phyloP scores from a whole-genome alignment of 2,329 filamentous ascomycete species.

The Fusarium subtropicale region DNA sequence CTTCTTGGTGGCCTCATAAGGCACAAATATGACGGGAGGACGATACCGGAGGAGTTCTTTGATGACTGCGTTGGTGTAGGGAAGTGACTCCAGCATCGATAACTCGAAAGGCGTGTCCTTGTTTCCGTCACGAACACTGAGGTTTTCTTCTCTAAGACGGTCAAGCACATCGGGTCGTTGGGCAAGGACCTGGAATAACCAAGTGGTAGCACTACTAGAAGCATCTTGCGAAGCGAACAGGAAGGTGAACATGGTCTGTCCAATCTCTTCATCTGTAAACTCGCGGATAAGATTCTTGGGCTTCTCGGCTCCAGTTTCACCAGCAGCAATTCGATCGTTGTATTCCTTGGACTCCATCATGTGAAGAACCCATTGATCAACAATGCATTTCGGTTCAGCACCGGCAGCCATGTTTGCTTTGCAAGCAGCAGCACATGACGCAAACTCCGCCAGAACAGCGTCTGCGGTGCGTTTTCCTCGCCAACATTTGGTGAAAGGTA shows the following conservation, averaged over 20 bases:
- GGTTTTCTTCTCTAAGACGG: slow-evolving; percentile 60
- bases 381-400: slow-evolving; percentile 75
- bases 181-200: slow-evolving; percentile 64
- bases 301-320: slow-evolving; percentile 57
- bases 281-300: slow-evolving; percentile 62
- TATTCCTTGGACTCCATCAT: slow-evolving; percentile 80
- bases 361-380: slow-evolving; percentile 80
- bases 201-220: slow-evolving; percentile 64
- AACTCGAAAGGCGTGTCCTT: slow-evolving; percentile 56
- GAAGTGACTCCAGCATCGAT: slow-evolving; percentile 60
- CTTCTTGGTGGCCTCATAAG: slow-evolving; percentile 60
- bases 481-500: slow-evolving; percentile 82
- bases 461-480: slow-evolving; percentile 80
- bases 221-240: slow-evolving; percentile 66
- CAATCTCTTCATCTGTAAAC: slow-evolving; percentile 62
- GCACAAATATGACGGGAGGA: slow-evolving; percentile 66
- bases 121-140: slow-evolving; percentile 58
- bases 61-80: slow-evolving; percentile 64
- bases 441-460: slow-evolving; percentile 76
- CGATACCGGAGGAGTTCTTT: slow-evolving; percentile 65
- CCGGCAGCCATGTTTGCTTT: slow-evolving; percentile 78
- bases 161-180: slow-evolving; percentile 62
- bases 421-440: slow-evolving; percentile 76
- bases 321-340: slow-evolving; percentile 71
- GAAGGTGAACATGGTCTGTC: slow-evolving; percentile 64